Evolutionary conservation across 441 rosid species (phyloP), one percentile per base, ranked within the genome.

Genomic region (Cnidoscolus chayamansa): DNA sequence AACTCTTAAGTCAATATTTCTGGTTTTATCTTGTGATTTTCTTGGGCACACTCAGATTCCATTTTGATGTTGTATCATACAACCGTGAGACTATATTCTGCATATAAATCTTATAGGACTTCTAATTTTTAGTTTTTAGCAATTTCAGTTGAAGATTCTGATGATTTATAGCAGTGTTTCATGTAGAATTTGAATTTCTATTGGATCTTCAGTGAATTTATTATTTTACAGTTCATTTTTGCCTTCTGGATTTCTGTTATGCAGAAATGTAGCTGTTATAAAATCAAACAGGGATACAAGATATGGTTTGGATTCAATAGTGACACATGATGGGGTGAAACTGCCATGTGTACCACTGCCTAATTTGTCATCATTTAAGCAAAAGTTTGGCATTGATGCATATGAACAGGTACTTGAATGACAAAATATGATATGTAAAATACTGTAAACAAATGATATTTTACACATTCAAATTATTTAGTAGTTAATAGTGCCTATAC

Each of bases 301-400:
- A 72, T 90, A 90, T 77, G 88, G 84, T 13, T 68, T 83, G 49
- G 91, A 88, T 74, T 89, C 90, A 7, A 84, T 93, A 1, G 97
- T 88, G 64, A 89, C 90, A n/a, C 97, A 90, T 79, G 92, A 90
- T 81, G 97, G 97, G 61, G 86, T 80, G 74, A 90, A 86, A 76
- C 77, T 86, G 76, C 95, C 90, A 11, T 93, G 95, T 80, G 82
- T 85, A 84, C 80, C 97, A 1, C 57, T 93, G 32, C 71, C 87
- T 13, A 80, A 79, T 63, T 74, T 89, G 72, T 83, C 86, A 40
- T 78, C 84, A 59, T 88, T 93, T 77, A 86, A 77, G 48, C 83
- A 81, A 69, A 85, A 70, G 32, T 75, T 88, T 70, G 93, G 97
- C 47, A 17, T 55, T 7, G 86, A 84, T 67, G 87, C 89, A 4